These are phyloP conservation scores for Zanthoxylum bungeanum DNA, from an alignment of 345 rosid genomes.

Conservation along the genomic window DNA sequence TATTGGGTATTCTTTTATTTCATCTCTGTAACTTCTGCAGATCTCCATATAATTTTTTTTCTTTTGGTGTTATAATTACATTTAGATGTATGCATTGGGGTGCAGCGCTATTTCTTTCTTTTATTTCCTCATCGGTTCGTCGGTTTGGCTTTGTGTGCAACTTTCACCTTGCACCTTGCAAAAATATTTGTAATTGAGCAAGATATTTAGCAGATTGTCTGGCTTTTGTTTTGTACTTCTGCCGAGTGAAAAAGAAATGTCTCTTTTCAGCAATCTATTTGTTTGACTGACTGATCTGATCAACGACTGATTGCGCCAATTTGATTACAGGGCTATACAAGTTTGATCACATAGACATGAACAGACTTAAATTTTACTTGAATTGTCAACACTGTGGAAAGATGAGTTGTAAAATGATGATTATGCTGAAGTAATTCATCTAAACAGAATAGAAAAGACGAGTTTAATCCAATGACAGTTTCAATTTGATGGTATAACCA, in stretches of 20 bases:
- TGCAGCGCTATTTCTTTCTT: neutral
- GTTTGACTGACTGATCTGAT: neutral
- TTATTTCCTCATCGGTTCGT: neutral
- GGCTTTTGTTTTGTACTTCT: neutral
- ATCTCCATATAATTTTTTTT: neutral
- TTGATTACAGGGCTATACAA: neutral
- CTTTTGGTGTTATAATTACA: neutral
- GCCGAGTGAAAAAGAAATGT: neutral
- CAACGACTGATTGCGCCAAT: neutral
- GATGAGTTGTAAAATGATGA: neutral
- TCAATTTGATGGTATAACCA: neutral
- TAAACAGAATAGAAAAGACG: neutral
- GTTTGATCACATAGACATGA: neutral
- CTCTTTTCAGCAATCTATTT: neutral
- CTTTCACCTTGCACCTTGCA: neutral
- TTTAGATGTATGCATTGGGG: neutral
- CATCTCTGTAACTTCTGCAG: neutral
- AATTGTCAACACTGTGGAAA: too few relatives aligned
- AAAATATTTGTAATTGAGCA: neutral
- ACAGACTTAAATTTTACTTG: neutral
- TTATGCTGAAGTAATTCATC: neutral
- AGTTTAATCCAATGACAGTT: neutral
- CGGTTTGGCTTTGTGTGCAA: constrained; percentile 1
- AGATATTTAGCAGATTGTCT: neutral
- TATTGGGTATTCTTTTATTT: constrained; percentile 6